Conservation (phyloP, 331 rosid species). For the Phaseolus coccineus region DNA sequence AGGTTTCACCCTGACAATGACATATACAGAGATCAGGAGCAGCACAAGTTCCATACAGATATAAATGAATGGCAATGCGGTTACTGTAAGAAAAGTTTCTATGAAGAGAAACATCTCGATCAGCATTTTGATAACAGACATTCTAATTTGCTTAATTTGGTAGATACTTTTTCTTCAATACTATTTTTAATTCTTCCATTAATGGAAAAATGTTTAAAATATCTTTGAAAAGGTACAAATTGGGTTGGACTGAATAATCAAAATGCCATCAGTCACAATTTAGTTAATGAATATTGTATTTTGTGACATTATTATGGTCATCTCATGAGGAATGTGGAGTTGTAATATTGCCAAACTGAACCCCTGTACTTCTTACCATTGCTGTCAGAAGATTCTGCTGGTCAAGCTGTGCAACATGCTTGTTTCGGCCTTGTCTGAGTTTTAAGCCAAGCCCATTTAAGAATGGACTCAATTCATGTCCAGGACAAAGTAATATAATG, state of each 20-base stretch:
- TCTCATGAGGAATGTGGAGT: slow-evolving; percentile 15
- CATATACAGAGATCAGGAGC: slow-evolving; percentile 66
- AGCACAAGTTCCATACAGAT: slow-evolving; percentile 55
- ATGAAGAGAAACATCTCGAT: slow-evolving; percentile 70
- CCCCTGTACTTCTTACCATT: neutral
- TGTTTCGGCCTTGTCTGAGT: slow-evolving; percentile 17
- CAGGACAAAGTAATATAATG: slow-evolving; percentile 3
- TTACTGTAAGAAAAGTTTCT: slow-evolving; percentile 61
- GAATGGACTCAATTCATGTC: slow-evolving; percentile 1
- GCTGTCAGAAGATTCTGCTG: slow-evolving; percentile 22
- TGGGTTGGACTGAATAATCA: slow-evolving; percentile 20
- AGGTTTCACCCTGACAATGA: slow-evolving; percentile 62
- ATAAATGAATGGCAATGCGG: slow-evolving; percentile 65
- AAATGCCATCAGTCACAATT: neutral
- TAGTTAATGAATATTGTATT: slow-evolving; percentile 13
- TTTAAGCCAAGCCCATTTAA: slow-evolving; percentile 15
- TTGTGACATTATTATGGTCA: slow-evolving; percentile 7
- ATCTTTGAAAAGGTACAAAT: neutral
- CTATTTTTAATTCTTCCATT: slow-evolving; percentile 14
- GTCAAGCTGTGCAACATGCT: slow-evolving; percentile 24
- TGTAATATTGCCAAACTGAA: slow-evolving; percentile 9
- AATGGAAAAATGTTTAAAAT: slow-evolving; percentile 3
- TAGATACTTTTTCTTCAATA: slow-evolving; percentile 45
- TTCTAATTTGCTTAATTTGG: slow-evolving; percentile 68
- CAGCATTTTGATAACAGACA: slow-evolving; percentile 81